Base-by-base conservation (phyloP, 2,329 filamentous ascomycete genomes). In the Orbilia ellipsospora region DNA sequence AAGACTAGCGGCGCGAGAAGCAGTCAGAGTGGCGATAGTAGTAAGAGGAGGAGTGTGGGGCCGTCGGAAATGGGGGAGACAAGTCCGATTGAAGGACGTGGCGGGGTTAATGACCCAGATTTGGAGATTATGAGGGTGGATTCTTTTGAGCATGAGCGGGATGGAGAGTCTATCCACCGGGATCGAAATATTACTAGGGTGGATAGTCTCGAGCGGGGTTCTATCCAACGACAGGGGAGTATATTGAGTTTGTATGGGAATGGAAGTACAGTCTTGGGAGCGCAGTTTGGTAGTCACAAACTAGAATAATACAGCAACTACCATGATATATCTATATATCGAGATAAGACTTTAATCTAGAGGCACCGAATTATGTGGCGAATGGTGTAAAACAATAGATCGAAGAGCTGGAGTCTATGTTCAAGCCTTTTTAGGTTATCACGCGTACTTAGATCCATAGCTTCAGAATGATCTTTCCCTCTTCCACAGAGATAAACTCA, bases 81-180 rank as follows among this genome's bases (percentile, higher is more conserved):
- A 8, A 52, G 40, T 36, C 54, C 28, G n/a, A 15, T 42, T n/a
- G 31, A 40, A 20, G 54, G 54, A 7, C 16, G 54, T 20, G 31
- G 31, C 13, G 31, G 31, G n/a, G 59, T 59, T 4, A 64, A 59
- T 15, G 67, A 64, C 48, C 59, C 51, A 16, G 59, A 63, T 23
- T 12, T 56, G 45, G 45, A 40, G 12, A 72, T 72, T 45, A 51
- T 72, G 67, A 72, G 52, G 36, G 59, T 72, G 1, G 67, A 72
- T 50, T 63, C 67, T n/a, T 72, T 72, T 28, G 67, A 72, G 42
- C 31, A 42, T 6, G 65, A 52, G 31, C 31, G 10, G 31, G 40
- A 57, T 57, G 48, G 16, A 48, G 44, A 36, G 1, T 36, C 31
- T 36, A 36, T 6, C 5, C 44, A 13, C 44, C 4, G 7, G 6